phyloP scores from a whole-genome alignment of 306 rosid species.

The Quercus ilex region DNA sequence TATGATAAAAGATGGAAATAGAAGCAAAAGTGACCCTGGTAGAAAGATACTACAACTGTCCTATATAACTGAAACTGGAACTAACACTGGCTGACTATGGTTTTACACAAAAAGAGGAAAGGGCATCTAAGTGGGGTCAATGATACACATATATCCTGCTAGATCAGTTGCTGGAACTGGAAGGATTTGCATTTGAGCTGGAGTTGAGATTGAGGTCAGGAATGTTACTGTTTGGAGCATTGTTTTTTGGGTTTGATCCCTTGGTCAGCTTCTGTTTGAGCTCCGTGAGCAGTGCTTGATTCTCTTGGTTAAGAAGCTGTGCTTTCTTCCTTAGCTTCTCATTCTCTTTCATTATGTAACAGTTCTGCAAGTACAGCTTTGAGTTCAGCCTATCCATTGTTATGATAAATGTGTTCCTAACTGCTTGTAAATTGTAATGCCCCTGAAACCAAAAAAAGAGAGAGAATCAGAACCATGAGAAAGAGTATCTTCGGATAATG shows the following conservation, averaged over 20 bases:
- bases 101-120: slow-evolving; percentile 49
- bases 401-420: background rate
- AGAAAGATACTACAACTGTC: slow-evolving; percentile 41
- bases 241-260: slow-evolving; percentile 35
- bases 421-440: background rate
- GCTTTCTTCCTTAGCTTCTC: slow-evolving; percentile 97
- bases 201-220: slow-evolving; percentile 73
- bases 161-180: slow-evolving; percentile 58
- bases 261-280: slow-evolving; percentile 84
- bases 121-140: slow-evolving; percentile 57
- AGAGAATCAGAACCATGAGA: background rate
- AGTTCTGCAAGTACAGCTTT: slow-evolving; percentile 87
- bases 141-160: slow-evolving; percentile 12
- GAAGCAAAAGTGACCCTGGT: slow-evolving; percentile 27
- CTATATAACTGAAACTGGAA: slow-evolving; percentile 58
- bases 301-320: slow-evolving; percentile 90
- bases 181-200: slow-evolving; percentile 46
- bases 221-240: slow-evolving; percentile 38
- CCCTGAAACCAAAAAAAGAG: slow-evolving; percentile 31
- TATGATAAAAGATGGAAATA: slow-evolving; percentile 37
- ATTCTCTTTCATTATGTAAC: slow-evolving; percentile 94
- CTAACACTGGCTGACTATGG: slow-evolving; percentile 46
- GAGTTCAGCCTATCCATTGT: slow-evolving; percentile 93
- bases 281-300: slow-evolving; percentile 82
- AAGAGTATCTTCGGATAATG: background rate